These are phyloP conservation scores for Fusarium haematococcum DNA, from an alignment of 2,329 filamentous ascomycete species.

Conservation along the genomic window DNA sequence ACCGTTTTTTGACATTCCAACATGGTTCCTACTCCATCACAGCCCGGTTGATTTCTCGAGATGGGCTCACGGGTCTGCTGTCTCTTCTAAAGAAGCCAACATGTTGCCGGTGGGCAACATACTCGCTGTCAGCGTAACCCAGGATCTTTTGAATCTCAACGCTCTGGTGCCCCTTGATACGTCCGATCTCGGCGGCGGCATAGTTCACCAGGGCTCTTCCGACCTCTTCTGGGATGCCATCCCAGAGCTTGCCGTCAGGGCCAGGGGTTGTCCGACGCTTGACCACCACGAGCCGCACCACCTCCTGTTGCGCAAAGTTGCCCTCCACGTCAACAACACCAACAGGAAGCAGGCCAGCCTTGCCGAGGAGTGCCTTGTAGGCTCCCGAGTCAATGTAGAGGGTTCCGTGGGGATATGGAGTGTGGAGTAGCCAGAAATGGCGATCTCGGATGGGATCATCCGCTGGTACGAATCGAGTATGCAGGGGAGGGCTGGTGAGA, in stretches of 20 bases:
- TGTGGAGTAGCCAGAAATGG: slow-evolving; percentile 97
- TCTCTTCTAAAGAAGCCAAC: slow-evolving; percentile 77
- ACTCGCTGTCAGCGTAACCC: slow-evolving; percentile 95
- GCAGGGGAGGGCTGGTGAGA: slow-evolving; percentile 70
- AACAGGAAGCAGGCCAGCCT: slow-evolving; percentile 88
- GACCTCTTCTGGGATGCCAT: slow-evolving; percentile 74
- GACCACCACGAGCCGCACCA: slow-evolving; percentile 86
- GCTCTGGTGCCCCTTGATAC: slow-evolving; percentile 88
- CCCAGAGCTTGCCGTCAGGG: slow-evolving; percentile 60
- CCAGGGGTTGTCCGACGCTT: slow-evolving; percentile 62
- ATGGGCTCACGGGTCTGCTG: slow-evolving; percentile 66
- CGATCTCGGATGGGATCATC: slow-evolving; percentile 88
- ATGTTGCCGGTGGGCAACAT: slow-evolving; percentile 89
- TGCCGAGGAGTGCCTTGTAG: slow-evolving; percentile 80
- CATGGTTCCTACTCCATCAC: slow-evolving; percentile 31
- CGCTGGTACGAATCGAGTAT: slow-evolving; percentile 93
- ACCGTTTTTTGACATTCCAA: slow-evolving; percentile 14
- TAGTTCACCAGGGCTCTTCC: slow-evolving; percentile 94
- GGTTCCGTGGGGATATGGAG: slow-evolving; percentile 88
- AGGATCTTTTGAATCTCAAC: slow-evolving; percentile 82
- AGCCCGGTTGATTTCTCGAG: slow-evolving; percentile 40
- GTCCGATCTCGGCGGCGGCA: slow-evolving; percentile 82
- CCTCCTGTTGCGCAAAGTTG: slow-evolving; percentile 90
- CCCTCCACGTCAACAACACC: slow-evolving; percentile 94
- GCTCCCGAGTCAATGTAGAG: slow-evolving; percentile 95